Base-by-base conservation (phyloP, 73 alveolate species). In the Paramecium tetraurelia region DNA sequence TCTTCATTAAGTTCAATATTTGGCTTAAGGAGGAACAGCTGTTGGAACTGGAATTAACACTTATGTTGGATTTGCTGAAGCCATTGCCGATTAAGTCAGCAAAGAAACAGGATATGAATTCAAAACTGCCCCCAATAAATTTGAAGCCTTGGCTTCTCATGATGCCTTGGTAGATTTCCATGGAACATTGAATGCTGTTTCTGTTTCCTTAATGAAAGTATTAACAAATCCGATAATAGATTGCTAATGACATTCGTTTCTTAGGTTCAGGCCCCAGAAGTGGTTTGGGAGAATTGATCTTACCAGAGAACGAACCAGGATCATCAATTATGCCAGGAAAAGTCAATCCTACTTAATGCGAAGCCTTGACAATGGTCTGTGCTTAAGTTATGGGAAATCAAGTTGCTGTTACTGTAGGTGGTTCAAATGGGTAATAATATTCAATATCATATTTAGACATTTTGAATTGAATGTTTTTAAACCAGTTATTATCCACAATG, bases 11-110 rank as follows among this genome's bases (percentile, higher is more conserved):
- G 96, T 98, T 43, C 95, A 95, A 57, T 95, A 93, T 86, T 89
- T 98, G 21, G 99, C 99, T 63, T 98, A 97, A 97, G 99, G 99
- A 12, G 99, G 99, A 31, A 98, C 99, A 29, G 99, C 99, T 6
- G 99, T 98, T 11, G 99, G 99, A 43, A 98, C 99, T 35, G 99
- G 99, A 48, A 89, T 98, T n/a, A 98, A 99, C 95, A 97, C 99
- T 85, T 97, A 97, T 59, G 94, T 95, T n/a, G 94, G 94, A 33
- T 89, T 89, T 29, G 94, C 94, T 70, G 94, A 89, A 46, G 94
- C 94, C 16, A 92, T 98, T 22, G 98, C 99, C 41, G 99, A 95
- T 92, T 92, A 92, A 90, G 84, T 98, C 22, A 92, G 92, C 44
- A 97, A 97, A 92, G 98, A 97, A 89, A 98, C 99, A 59, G 99